Base-by-base conservation (phyloP, 1,284 basidiomycete genomes). In the Grifola frondosa region DNA sequence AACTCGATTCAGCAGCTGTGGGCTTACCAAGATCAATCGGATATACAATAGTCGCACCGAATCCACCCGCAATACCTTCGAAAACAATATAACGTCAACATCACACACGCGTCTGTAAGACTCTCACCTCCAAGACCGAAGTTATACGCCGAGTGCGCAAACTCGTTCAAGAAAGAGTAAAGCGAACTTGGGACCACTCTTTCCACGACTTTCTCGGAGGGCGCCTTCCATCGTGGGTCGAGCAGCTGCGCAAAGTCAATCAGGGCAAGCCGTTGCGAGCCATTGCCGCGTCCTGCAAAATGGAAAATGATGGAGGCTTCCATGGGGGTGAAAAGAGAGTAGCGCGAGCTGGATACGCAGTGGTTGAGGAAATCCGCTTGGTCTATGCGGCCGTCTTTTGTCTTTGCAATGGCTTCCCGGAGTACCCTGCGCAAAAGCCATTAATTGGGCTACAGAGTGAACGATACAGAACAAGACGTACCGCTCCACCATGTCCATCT, bases 401-500 rank as follows among this genome's bases (percentile, higher is more conserved):
- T 88, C 64, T 89, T 91, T n/a, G 81, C 77, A 5, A 85, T 90
- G 3, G 92, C 89, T 65, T 92, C 89, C 16, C 87, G 87, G 53
- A 93, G 80, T 46, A 91, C 85, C 39, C 86, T 88, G 38, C 12
- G 32, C 20, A 37, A 20, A 32, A 48, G 39, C 23, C 28, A 34
- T 21, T 11, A 21, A 37, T n/a, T n/a, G n/a, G n/a, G n/a, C n/a
- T n/a, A n/a, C n/a, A n/a, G n/a, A 39, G 23, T 54, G 40, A 48
- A 58, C 37, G 40, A 20, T 5, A 19, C 19, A 22, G 28, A 36
- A 46, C 26, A 19, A 13, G 13, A 53, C 74, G 36, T 54, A 87
- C 86, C 89, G 80, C 70, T 97, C 93, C 40, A 95, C 82, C 77
- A 93, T 89, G 69, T 96, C 93, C 91, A 96, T 96, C 63, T 96